Base-by-base conservation (phyloP, 2,329 filamentous ascomycete genomes). In the Atkinsonella texensis region DNA sequence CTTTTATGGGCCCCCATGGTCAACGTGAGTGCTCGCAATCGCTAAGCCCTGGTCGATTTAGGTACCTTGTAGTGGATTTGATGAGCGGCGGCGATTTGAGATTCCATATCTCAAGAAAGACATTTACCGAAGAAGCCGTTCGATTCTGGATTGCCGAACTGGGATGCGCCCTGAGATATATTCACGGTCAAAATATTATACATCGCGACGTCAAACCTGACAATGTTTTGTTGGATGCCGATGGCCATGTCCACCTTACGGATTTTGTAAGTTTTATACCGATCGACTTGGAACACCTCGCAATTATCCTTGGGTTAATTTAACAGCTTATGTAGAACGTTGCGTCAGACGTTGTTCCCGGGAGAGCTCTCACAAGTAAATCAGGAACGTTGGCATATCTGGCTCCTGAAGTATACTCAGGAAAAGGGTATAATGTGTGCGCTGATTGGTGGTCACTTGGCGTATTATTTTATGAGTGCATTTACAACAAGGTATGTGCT, bases 401-500 rank as follows among this genome's bases (percentile, higher is more conserved):
- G 8, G 90, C 91, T 1, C 93, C 93, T 4, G 93, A 98, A 67
- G 93, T 97, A 2, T 98, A 97, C 63, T 79, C 84, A 57, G 91
- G 91, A 47, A 84, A 83, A 55, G 93, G 93, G 40, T 98, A 98
- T 64, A 84, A 87, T 54, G 82, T 83, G 46, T 87, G 93, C 60
- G 90, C 93, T 42, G 93, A 98, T 66, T 98, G 93, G 93, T 98
- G 93, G 93, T 97, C 93, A 6, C 71, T 98, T 20, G 93, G 93
- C 47, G 93, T 98, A 45, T 79, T 95, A n/a, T 97, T 97, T 68
- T 98, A 96, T 68, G 93, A 98, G 68, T 97, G 93, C 76, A 96
- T 98, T 58, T 98, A 97, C 73, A 95, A 94, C 72, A 97, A 94
- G 84, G 89, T 89, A 70, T 12, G 9, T 12, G 35, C 35, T 4